Evolutionary conservation across 1,284 basidiomycete genomes (phyloP), one percentile per base, ranked within the genome.

Genomic region (Mycosarcoma mackinlayi): DNA sequence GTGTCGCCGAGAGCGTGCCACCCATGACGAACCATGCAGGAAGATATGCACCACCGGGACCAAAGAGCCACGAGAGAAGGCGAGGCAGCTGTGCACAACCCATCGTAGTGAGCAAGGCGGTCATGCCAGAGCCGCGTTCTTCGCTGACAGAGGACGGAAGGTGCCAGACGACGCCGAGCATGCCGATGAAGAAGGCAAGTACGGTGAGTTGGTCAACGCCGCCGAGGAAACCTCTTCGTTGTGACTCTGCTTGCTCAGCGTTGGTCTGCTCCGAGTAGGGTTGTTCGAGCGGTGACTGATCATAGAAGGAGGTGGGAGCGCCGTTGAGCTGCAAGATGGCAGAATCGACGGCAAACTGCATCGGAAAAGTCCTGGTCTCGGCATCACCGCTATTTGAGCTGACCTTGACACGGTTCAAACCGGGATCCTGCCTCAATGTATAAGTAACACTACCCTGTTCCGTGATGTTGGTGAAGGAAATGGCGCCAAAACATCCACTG

Each of bases 311-410:
- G 86, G 86, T 83, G 62, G 88, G 51, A 8, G 56, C 53, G 33
- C 57, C 53, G 35, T 64, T 57, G 41, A 64, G 86, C 28, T 91
- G 89, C 65, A 90, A 87, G 38, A 51, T 48, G 62, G 89, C 89
- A 75, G 87, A 85, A 73, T 92, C 91, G 30, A 92, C 84, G 5
- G 90, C 89, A 86, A 90, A 90, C 72, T 92, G 91, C 14, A 92
- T 77, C 1, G 91, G 91, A 18, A 92, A 78, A 25, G 90, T 85
- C 47, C 89, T 85, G 51, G 84, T 83, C 79, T 91, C 90, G 73
- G 89, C 88, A 82, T 91, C 90, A 62, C 89, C 88, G 2, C 82
- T 86, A 75, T 91, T 89, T 27, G 85, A 84, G 30, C 85, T 84
- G 4, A 91, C 90, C 72, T 92, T 87, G 60, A 92, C 86, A 55